Percentiles rank a stretch among this genome's conserved stretches.
Evolutionary conservation across 768 basidiomycete species (phyloP).

Genomic region (Glaciozyma antarctica): DNA sequence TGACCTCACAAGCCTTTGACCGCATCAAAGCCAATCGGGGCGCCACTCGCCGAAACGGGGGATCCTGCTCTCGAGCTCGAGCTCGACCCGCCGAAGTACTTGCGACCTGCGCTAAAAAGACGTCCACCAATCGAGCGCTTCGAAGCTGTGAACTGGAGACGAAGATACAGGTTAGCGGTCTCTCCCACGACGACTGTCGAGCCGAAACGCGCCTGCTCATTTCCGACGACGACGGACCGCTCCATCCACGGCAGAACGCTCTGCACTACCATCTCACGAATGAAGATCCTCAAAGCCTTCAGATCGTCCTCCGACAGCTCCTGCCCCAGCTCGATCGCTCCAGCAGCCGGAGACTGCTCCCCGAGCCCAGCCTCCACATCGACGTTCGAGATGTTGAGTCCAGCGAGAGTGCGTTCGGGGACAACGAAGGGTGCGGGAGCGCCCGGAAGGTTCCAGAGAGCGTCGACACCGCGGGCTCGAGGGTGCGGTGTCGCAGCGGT

Average conservation of each 20-base stretch:
- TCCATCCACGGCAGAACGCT: constrained; percentile 96
- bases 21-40: constrained; percentile 35
- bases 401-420: neutral
- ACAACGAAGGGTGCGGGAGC: neutral
- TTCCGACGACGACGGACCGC: constrained; percentile 84
- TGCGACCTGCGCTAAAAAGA: constrained; percentile 42
- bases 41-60: neutral
- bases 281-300: constrained; percentile 61
- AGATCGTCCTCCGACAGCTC: constrained; percentile 49
- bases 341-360: neutral
- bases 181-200: neutral
- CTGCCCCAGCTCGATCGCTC: neutral
- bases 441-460: neutral
- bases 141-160: constrained; percentile 21
- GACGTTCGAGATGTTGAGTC: neutral
- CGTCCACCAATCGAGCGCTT: constrained; percentile 40
- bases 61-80: neutral
- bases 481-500: neutral
- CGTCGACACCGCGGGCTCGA: neutral
- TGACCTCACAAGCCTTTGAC: constrained; percentile 40
- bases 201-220: constrained; percentile 55
- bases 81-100: constrained; percentile 40
- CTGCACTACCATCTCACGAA: constrained; percentile 79
- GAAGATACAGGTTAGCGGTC: neutral
- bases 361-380: neutral